Evolutionary conservation across 495 filamentous ascomycete species (phyloP).

Genomic region (Xylaria acuta): DNA sequence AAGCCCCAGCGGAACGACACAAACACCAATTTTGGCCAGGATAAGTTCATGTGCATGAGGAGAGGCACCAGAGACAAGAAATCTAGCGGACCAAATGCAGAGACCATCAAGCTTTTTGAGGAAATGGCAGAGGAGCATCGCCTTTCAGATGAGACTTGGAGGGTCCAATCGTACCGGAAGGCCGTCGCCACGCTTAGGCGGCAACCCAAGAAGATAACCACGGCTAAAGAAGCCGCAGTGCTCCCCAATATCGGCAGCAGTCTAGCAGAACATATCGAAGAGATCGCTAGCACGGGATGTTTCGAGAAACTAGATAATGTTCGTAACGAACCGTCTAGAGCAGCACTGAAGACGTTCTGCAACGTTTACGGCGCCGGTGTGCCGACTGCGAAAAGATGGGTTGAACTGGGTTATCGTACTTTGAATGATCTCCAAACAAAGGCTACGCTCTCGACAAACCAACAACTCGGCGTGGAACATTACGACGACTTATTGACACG

Average conservation of each 20-base stretch:
- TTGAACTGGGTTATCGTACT: conserved; percentile 75
- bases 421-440: conserved; percentile 72
- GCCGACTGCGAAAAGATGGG: conserved; percentile 75
- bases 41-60: conserved; percentile 52
- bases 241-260: conserved; percentile 77
- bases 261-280: conserved; percentile 87
- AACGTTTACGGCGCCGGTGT: conserved; percentile 83
- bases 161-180: conserved; percentile 77
- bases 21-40: conserved; percentile 30
- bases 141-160: conserved; percentile 79
- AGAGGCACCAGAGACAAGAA: conserved; percentile 46
- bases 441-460: conserved; percentile 72
- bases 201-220: conserved; percentile 69
- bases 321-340: conserved; percentile 67
- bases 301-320: conserved; percentile 76
- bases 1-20: background rate
- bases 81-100: conserved; percentile 64
- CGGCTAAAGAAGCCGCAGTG: conserved; percentile 68
- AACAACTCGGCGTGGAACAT: conserved; percentile 79
- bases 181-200: conserved; percentile 74
- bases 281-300: conserved; percentile 78
- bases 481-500: conserved; percentile 83
- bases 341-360: conserved; percentile 69
- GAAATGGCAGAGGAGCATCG: conserved; percentile 85
- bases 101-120: conserved; percentile 80